phyloP scores from a whole-genome alignment of 257 asterid species.

The Marsdenia floribunda region DNA sequence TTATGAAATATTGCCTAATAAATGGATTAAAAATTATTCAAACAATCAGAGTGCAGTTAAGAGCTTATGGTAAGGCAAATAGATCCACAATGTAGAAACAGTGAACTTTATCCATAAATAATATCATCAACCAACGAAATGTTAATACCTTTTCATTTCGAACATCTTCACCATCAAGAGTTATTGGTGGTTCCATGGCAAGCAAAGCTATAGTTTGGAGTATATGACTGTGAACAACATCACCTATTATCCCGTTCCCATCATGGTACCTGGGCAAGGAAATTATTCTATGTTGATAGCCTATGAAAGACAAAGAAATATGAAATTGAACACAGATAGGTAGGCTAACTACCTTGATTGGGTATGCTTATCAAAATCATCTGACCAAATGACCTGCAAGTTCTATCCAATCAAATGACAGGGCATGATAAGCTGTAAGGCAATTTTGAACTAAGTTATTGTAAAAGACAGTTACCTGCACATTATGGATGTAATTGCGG shows the following conservation, averaged over 20 bases:
- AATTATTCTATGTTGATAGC: neutral
- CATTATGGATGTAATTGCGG: constrained; percentile 42
- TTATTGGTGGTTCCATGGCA: constrained; percentile 53
- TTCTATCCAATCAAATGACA: neutral
- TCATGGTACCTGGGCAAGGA: constrained; percentile 25
- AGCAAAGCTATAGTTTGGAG: constrained; percentile 54
- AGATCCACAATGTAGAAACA: neutral
- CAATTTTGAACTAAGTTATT: constrained; percentile 3
- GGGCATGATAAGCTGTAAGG: neutral
- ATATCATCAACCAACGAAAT: neutral
- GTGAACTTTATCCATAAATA: neutral
- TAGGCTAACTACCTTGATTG: constrained; percentile 29
- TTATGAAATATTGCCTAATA: neutral
- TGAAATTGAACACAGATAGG: neutral
- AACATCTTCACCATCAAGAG: constrained; percentile 48
- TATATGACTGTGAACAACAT: constrained; percentile 52
- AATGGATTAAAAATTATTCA: neutral
- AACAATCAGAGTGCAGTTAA: neutral
- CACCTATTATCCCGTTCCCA: constrained; percentile 42
- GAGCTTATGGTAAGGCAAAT: neutral
- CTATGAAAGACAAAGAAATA: neutral
- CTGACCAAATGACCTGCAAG: constrained; percentile 40
- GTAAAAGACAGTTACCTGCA: constrained; percentile 28
- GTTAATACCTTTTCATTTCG: constrained; percentile 40
- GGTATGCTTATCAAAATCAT: constrained; percentile 24